Evolutionary conservation across 2,329 filamentous ascomycete species (phyloP), one percentile per base, ranked within the genome.

Genomic region (Neodidymelliopsis sp.): DNA sequence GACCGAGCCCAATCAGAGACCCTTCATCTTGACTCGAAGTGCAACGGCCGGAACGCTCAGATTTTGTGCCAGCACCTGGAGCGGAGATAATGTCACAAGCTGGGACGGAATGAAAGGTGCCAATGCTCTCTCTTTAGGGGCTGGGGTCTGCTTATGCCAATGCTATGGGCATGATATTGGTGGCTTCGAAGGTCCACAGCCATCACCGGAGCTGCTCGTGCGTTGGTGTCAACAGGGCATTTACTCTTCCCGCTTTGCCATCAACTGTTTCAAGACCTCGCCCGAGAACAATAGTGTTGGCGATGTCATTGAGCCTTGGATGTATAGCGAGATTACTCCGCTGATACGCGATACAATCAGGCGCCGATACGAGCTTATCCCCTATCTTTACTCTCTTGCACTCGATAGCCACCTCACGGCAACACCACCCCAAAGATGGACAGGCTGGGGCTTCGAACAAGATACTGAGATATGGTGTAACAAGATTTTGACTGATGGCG

Each of bases 181-280:
- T 31, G 87, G 87, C 0, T 90, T 90, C 60, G 87, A 90, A 73
- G 87, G 86, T 2, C 86, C 86, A 0, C 87, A 90, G 62, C 88
- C 88, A 0, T 81, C 81, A 0, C 85, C 87, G 0, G 88, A 90
- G 61, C 78, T 89, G 2, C 79, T 90, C 0, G 81, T 90, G 2
- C 83, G 87, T 22, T 91, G 88, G 88, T 78, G 90, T 10, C 88
- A 90, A 63, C 79, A 88, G 2, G 88, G 87, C 5, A 82, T 85
- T 51, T 82, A 89, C 72, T 87, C 85, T 1, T 81, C 84, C 0
- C 83, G 87, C 0, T 90, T 90, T 60, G 85, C 87, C 9, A 90
- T 90, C 75, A 90, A 90, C 70, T 90, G 87, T 70, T 90, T 87
- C 81, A 90, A 90, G 74, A 90, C 88, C 0, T 82, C 81, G 0